Evolutionary conservation across 2,329 filamentous ascomycete genomes (phyloP).

Genomic region (Dothideomycetes sp.): DNA sequence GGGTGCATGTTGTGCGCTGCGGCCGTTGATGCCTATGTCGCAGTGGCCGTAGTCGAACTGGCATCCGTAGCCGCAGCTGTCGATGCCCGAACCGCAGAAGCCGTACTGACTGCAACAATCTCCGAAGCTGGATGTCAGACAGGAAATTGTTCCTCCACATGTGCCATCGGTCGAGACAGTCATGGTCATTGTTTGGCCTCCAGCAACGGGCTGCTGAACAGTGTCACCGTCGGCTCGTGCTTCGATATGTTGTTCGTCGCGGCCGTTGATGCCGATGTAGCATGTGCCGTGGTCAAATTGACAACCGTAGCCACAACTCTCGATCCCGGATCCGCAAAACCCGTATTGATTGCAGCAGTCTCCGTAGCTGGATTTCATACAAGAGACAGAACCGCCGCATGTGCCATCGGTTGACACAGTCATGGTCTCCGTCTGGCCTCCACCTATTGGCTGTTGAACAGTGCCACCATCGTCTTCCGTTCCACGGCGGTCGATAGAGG

Average conservation of each 20-base stretch:
- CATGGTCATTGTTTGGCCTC: neutral
- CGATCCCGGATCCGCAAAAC: slow-evolving; percentile 5
- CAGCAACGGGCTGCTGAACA: no score
- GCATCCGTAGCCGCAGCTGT: slow-evolving; percentile 4
- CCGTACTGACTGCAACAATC: slow-evolving; percentile 6
- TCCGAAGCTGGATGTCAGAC: slow-evolving; percentile 6
- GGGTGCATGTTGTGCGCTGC: neutral
- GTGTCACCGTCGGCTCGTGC: neutral
- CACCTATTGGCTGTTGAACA: neutral
- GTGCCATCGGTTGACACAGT: slow-evolving; percentile 6
- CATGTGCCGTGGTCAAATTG: slow-evolving; percentile 5
- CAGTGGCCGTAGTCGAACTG: slow-evolving; percentile 5
- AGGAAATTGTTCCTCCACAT: slow-evolving; percentile 7
- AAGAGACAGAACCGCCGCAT: slow-evolving; percentile 6
- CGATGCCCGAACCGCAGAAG: slow-evolving; percentile 5
- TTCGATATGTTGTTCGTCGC: neutral
- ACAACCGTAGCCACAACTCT: slow-evolving; percentile 4
- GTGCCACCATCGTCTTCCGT: neutral
- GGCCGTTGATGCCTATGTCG: neutral
- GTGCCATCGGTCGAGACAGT: slow-evolving; percentile 6
- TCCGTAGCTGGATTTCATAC: slow-evolving; percentile 5
- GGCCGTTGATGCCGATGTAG: neutral
- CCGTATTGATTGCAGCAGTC: slow-evolving; percentile 6
- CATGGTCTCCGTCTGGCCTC: neutral
- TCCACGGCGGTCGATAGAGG: no score